These are phyloP conservation scores for Neurospora africana DNA, from an alignment of 495 filamentous ascomycete genomes.

Conservation along the genomic window DNA sequence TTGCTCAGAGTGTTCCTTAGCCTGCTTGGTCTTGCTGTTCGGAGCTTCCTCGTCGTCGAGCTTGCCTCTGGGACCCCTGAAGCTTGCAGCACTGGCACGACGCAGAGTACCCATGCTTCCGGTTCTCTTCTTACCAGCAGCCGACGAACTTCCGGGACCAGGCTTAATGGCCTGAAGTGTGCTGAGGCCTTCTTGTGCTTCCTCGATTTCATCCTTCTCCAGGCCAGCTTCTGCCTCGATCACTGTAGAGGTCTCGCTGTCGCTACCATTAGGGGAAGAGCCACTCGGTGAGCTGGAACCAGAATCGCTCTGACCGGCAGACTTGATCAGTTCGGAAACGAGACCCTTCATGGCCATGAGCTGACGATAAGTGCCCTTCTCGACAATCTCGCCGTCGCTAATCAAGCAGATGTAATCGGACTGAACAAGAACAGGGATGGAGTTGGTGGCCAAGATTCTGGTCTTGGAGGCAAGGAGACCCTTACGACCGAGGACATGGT, in stretches of 20 bases:
- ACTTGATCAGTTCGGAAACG: slow-evolving; percentile 75
- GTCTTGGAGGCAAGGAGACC: slow-evolving; percentile 82
- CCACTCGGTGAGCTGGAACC: slow-evolving; percentile 15
- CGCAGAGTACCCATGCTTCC: slow-evolving; percentile 67
- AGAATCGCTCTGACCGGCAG: slow-evolving; percentile 47
- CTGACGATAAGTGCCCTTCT: slow-evolving; percentile 82
- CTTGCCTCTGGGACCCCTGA: slow-evolving; percentile 75
- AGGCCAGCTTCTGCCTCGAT: slow-evolving; percentile 38
- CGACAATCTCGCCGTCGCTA: slow-evolving; percentile 71
- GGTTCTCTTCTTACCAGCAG: slow-evolving; percentile 43
- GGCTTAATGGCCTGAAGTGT: slow-evolving; percentile 62
- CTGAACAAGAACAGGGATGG: slow-evolving; percentile 83
- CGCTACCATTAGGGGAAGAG: slow-evolving; percentile 32
- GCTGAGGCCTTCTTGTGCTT: slow-evolving; percentile 56
- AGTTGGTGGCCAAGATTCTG: slow-evolving; percentile 89
- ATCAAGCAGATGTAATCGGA: slow-evolving; percentile 73
- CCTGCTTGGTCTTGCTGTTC: slow-evolving; percentile 64
- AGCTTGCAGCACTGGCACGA: slow-evolving; percentile 84
- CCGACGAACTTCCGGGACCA: slow-evolving; percentile 27
- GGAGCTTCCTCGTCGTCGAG: slow-evolving; percentile 71
- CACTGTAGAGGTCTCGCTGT: slow-evolving; percentile 50
- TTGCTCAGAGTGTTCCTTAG: slow-evolving; percentile 78
- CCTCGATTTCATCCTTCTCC: slow-evolving; percentile 55
- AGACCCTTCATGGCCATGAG: slow-evolving; percentile 89
- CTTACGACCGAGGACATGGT: slow-evolving; percentile 77